These are phyloP conservation scores for Pestalotiopsis sp. DNA, from an alignment of 2,329 filamentous ascomycete genomes.

Conservation along the genomic window DNA sequence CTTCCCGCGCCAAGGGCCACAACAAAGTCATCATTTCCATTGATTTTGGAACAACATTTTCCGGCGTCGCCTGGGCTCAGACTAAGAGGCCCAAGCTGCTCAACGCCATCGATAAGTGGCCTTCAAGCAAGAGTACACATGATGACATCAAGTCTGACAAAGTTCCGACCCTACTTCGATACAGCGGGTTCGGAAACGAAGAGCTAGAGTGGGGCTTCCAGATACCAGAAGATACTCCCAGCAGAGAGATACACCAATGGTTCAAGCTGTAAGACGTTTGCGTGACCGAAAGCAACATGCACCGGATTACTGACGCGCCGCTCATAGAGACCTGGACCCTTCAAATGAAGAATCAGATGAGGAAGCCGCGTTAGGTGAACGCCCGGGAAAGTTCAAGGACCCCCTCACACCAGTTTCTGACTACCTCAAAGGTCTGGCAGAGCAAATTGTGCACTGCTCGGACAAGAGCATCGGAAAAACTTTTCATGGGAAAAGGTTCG, in stretches of 20 bases:
- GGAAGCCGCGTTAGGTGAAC: not conserved
- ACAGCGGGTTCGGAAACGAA: constrained; percentile 29
- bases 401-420: constrained; percentile 40
- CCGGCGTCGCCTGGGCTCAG: constrained; percentile 55
- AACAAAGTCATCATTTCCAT: constrained; percentile 52
- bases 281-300: not conserved
- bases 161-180: constrained; percentile 52
- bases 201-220: constrained; percentile 54
- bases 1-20: not conserved
- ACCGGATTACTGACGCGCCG: not conserved
- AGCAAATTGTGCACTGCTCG: constrained; percentile 49
- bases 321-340: not conserved
- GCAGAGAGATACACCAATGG: constrained; percentile 43
- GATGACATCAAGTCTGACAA: constrained; percentile 45
- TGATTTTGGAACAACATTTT: constrained; percentile 61
- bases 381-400: constrained; percentile 14
- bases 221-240: constrained; percentile 43
- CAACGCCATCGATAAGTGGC: constrained; percentile 47
- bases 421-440: constrained; percentile 51
- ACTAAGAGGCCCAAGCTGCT: constrained; percentile 43
- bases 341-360: not conserved
- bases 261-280: constrained; percentile 50
- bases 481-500: constrained; percentile 46
- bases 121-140: constrained; percentile 36
- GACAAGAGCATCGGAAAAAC: constrained; percentile 42